A percentile compares a stretch with the other conserved stretches of the same genome.
Conservation (phyloP, 2,329 filamentous ascomycete species). For the Fusarium torreyae region DNA sequence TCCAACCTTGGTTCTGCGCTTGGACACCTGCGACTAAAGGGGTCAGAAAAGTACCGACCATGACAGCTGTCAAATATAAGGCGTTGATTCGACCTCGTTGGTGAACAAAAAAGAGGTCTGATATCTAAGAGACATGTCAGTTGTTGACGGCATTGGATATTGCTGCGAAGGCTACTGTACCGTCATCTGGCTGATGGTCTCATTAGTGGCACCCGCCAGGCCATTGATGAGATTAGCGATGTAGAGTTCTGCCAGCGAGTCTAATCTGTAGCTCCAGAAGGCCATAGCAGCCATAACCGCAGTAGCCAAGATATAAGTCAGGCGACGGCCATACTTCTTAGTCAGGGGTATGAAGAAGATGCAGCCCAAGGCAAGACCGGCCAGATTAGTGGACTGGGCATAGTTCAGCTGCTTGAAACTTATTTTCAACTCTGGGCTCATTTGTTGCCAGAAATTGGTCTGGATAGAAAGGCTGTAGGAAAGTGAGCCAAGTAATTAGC, state of each 20-base stretch:
- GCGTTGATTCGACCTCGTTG: constrained; percentile 48
- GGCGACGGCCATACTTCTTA: constrained; percentile 53
- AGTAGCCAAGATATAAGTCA: constrained; percentile 45
- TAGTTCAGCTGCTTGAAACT: constrained; percentile 44
- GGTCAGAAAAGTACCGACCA: constrained; percentile 45
- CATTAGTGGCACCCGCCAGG: constrained; percentile 55
- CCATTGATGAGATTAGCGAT: constrained; percentile 45
- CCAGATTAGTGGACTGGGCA: constrained; percentile 47
- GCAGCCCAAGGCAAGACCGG: constrained; percentile 52
- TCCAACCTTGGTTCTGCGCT: constrained; percentile 29
- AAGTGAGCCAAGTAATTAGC: too few species aligned
- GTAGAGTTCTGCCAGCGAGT: background rate
- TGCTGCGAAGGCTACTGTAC: background rate
- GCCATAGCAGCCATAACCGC: too few species aligned
- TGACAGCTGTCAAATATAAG: constrained; percentile 48
- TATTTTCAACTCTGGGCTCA: constrained; percentile 49
- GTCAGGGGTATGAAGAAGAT: constrained; percentile 55
- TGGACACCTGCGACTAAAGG: constrained; percentile 48
- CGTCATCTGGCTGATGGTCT: constrained; percentile 55
- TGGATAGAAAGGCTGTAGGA: constrained; percentile 19
- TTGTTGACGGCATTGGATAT: background rate
- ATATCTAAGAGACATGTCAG: constrained; percentile 24
- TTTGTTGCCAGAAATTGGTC: constrained; percentile 52
- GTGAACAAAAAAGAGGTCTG: constrained; percentile 51
- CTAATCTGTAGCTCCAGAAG: too few species aligned